Evolutionary conservation across 1,139 yeast genomes (phyloP).

Genomic region (Debaryomycetaceae sp.): DNA sequence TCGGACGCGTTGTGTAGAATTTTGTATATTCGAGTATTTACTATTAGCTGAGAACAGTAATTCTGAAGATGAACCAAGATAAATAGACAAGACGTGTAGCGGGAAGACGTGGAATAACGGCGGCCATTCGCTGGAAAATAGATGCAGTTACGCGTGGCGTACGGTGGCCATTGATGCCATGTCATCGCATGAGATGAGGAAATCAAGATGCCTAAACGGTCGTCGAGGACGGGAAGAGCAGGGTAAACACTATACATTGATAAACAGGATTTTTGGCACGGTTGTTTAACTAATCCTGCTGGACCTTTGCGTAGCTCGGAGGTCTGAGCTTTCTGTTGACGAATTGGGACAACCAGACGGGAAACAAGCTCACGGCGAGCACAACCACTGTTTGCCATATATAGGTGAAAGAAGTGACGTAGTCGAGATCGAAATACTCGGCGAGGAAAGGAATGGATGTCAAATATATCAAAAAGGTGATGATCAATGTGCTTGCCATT

Average conservation of each 20-base stretch:
- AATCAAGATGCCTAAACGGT: not conserved
- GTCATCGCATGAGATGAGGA: not conserved
- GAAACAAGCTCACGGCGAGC: conserved; percentile 69
- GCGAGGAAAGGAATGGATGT: conserved; percentile 76
- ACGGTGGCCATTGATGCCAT: not conserved
- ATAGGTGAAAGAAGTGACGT: conserved; percentile 56
- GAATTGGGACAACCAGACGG: conserved; percentile 84
- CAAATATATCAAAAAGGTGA: conserved; percentile 65
- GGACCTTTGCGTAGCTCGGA: conserved; percentile 97
- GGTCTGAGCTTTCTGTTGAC: conserved; percentile 77
- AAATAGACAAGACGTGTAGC: not conserved
- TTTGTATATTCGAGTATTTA: not conserved
- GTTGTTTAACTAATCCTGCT: conserved; percentile 42
- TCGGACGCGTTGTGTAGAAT: not conserved
- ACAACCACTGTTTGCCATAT: conserved; percentile 69
- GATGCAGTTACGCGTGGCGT: not conserved
- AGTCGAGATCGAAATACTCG: conserved; percentile 77
- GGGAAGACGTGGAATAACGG: not conserved
- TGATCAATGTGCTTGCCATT: conserved; percentile 71
- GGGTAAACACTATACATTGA: not conserved
- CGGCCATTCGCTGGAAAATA: not conserved
- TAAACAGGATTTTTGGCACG: not conserved
- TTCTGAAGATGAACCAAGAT: not conserved
- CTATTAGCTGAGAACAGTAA: not conserved
- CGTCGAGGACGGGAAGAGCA: not conserved